Evolutionary conservation across 345 rosid species (phyloP), one percentile per base, ranked within the genome.

Genomic region (Aquilaria malaccensis): DNA sequence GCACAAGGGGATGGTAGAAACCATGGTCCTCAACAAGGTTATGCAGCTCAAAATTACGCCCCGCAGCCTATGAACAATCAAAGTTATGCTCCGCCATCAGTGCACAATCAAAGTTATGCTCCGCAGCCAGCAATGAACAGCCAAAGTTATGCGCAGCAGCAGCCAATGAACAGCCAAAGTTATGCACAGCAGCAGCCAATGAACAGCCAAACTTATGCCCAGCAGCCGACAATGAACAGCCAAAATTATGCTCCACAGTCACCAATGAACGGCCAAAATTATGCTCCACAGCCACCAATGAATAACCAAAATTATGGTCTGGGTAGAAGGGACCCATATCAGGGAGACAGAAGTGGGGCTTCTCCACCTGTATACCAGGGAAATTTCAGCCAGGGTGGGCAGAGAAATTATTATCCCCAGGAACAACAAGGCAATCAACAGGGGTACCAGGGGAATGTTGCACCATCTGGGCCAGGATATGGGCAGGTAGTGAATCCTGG

Each of bases 1-100:
- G 68, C 59, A 60, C 84, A 78, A 76, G 80, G 80, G 61, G 80
- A 74, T 63, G 78, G 79, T 66, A 67, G 79, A 55, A 76, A 65
- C 62, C 72, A 66, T 56, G 72, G 84, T 14, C 64, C 86, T 61
- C 79, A 66, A 9, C 92, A 60, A 71, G 78, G 74, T 71, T 72
- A 77, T 65, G 55, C 33, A 56, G 59, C 81, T 37, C 81, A 70
- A 55, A 37, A 7, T 37, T 37, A 37, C 62, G 70, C 66, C n/a
- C 57, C 74, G 59, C 77, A 60, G 22, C 22, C 22, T 22, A 22
- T 22, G 22, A 22, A 22, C 22, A 22, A 22, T 22, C 91, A 60
- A 71, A 79, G 74, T 70, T 72, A 76, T 64, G 55, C 31, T 45
- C 60, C 81, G 37, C 81, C 22, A 22, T 22, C 22, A 22, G 22